Percentiles rank a stretch among this genome's conserved stretches.
These are phyloP conservation scores for Serendipita sp. DNA, from an alignment of 1,284 basidiomycete genomes.

Conservation along the genomic window DNA sequence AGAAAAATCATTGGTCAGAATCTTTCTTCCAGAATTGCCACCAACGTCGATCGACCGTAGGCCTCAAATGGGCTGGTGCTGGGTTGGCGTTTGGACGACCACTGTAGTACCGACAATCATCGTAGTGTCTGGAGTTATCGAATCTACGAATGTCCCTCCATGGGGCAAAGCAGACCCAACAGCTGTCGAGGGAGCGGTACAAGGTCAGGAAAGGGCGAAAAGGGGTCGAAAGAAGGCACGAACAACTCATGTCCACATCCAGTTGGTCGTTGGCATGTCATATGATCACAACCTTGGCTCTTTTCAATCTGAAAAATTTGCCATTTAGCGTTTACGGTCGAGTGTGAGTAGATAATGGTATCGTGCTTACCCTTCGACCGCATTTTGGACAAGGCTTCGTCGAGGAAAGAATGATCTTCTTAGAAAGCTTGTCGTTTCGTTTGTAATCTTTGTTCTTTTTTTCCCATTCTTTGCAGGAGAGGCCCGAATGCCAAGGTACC, in stretches of 20 bases:
- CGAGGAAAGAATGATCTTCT: neutral
- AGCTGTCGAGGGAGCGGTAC: neutral
- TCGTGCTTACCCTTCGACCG: constrained; percentile 2
- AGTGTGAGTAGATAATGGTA: neutral
- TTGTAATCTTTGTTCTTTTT: constrained; percentile 2
- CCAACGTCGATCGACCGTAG: neutral
- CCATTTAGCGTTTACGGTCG: too few relatives aligned
- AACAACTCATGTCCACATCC: constrained; percentile 11
- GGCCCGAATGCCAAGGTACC: constrained; percentile 8
- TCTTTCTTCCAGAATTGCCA: neutral
- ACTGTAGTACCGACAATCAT: neutral
- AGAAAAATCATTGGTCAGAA: too few relatives aligned
- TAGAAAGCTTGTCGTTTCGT: neutral
- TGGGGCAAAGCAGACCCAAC: constrained; percentile 9
- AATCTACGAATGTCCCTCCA: neutral
- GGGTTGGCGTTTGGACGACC: neutral
- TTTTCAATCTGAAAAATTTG: constrained; percentile 7
- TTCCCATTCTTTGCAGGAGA: constrained; percentile 9
- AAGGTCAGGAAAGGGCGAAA: neutral
- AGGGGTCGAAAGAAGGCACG: neutral
- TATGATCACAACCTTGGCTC: constrained; percentile 12
- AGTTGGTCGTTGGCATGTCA: constrained; percentile 7
- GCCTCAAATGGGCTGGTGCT: neutral
- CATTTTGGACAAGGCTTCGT: constrained; percentile 10
- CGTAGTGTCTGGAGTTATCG: constrained; percentile 1